Percentiles rank a stretch among this genome's conserved stretches.
phyloP scores from a whole-genome alignment of 2,329 filamentous ascomycete genomes.

The Ilyonectria mors-panacis region DNA sequence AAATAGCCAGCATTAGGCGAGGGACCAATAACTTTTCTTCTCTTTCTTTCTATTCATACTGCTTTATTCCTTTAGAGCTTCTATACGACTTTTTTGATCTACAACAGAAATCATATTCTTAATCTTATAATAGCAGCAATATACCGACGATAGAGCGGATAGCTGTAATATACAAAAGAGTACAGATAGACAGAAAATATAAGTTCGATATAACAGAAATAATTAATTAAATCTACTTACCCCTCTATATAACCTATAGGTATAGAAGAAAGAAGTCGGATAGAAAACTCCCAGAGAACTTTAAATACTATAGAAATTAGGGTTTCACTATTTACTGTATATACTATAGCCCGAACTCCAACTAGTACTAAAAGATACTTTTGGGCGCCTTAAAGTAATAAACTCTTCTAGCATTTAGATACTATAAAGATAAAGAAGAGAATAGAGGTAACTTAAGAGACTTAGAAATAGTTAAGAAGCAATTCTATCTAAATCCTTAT shows the following conservation, averaged over 20 bases:
- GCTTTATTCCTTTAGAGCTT: too few species aligned
- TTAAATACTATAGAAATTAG: slow-evolving; percentile 30
- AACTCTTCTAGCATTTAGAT: slow-evolving; percentile 16
- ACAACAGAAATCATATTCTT: too few species aligned
- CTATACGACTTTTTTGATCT: too few species aligned
- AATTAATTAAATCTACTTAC: too few species aligned
- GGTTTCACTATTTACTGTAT: slow-evolving; percentile 27
- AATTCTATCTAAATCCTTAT: slow-evolving; percentile 12
- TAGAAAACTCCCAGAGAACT: slow-evolving; percentile 20
- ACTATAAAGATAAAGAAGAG: slow-evolving; percentile 1
- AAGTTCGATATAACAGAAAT: too few species aligned
- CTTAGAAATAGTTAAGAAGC: slow-evolving; percentile 6
- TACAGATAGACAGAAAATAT: too few species aligned
- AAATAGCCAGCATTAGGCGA: background rate
- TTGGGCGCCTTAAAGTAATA: slow-evolving; percentile 8
- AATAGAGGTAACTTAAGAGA: background rate
- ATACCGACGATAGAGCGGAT: too few species aligned
- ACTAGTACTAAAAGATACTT: slow-evolving; percentile 11
- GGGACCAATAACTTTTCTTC: background rate
- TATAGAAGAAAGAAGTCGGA: background rate
- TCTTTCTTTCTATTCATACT: too few species aligned
- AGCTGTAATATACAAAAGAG: too few species aligned
- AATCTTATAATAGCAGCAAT: too few species aligned
- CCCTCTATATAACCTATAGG: too few species aligned
- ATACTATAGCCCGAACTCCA: slow-evolving; percentile 17